phyloP scores from a whole-genome alignment of 306 rosid species.

The Lotus japonicus region DNA sequence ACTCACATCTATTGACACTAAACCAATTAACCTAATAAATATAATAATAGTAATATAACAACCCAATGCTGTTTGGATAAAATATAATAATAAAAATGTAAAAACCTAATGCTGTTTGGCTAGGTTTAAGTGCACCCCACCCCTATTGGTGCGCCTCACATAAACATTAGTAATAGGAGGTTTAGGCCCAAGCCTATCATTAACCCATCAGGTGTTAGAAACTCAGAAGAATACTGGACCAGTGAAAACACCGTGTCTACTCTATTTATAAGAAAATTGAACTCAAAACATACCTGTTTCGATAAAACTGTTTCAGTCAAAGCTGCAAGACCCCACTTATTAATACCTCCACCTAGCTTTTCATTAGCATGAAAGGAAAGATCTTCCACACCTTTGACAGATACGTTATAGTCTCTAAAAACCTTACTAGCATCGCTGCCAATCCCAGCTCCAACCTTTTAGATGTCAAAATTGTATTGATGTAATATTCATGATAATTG shows the following conservation, averaged over 20 bases:
- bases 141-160: too few species aligned
- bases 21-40: too few species aligned
- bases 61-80: too few species aligned
- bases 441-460: constrained; percentile 82
- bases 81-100: too few species aligned
- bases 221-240: neutral
- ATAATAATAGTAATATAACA: too few species aligned
- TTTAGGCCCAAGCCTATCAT: too few species aligned
- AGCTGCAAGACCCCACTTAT: constrained; percentile 63
- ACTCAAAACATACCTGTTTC: constrained; percentile 51
- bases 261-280: constrained; percentile 7
- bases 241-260: neutral
- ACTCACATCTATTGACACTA: too few species aligned
- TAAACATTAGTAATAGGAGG: too few species aligned
- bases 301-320: constrained; percentile 59
- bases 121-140: too few species aligned
- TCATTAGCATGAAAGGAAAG: constrained; percentile 59
- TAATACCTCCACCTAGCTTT: constrained; percentile 52
- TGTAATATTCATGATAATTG: neutral
- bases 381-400: constrained; percentile 60
- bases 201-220: neutral
- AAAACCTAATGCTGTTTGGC: too few species aligned
- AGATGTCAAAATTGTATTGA: constrained; percentile 10
- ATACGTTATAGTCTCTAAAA: constrained; percentile 60
- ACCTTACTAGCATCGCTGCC: constrained; percentile 60